These are phyloP conservation scores for Penicillium goetzii DNA, from an alignment of 495 filamentous ascomycete genomes.

Conservation along the genomic window DNA sequence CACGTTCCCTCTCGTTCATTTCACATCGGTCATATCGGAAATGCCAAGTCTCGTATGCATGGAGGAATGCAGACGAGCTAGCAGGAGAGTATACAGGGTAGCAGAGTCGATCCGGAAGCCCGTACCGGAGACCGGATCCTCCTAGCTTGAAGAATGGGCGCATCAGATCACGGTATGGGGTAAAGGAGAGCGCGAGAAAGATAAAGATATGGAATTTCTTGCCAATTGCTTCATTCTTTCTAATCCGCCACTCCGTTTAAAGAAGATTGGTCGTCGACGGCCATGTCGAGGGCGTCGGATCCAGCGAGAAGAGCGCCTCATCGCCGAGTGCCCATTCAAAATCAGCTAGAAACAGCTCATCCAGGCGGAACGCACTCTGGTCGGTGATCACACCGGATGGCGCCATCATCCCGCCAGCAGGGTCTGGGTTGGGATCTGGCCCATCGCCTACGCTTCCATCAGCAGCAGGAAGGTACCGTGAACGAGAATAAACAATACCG, in stretches of 20 bases:
- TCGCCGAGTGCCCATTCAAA: constrained; percentile 47
- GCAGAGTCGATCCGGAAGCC: neutral
- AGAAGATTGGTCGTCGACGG: constrained; percentile 25
- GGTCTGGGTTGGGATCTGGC: constrained; percentile 23
- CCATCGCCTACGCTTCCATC: constrained; percentile 20
- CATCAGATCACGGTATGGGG: neutral
- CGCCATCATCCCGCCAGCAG: neutral
- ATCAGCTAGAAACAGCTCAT: constrained; percentile 44
- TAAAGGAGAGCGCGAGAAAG: neutral
- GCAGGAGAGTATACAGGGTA: neutral
- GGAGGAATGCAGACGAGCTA: neutral
- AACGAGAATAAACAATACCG: constrained; percentile 19
- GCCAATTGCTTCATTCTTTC: neutral
- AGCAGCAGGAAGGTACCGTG: constrained; percentile 11
- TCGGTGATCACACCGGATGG: neutral
- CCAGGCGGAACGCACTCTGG: constrained; percentile 35
- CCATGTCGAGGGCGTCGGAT: constrained; percentile 28
- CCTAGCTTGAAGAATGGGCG: neutral
- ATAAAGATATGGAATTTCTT: neutral
- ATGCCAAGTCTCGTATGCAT: neutral
- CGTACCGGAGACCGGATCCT: neutral
- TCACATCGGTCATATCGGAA: neutral
- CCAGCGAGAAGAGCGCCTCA: constrained; percentile 35
- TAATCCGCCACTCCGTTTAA: neutral
- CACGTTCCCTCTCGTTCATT: neutral